Percentiles rank a stretch among this genome's conserved stretches.
phyloP scores from a whole-genome alignment of 495 filamentous ascomycete genomes.

The Penicillium flavigenum region DNA sequence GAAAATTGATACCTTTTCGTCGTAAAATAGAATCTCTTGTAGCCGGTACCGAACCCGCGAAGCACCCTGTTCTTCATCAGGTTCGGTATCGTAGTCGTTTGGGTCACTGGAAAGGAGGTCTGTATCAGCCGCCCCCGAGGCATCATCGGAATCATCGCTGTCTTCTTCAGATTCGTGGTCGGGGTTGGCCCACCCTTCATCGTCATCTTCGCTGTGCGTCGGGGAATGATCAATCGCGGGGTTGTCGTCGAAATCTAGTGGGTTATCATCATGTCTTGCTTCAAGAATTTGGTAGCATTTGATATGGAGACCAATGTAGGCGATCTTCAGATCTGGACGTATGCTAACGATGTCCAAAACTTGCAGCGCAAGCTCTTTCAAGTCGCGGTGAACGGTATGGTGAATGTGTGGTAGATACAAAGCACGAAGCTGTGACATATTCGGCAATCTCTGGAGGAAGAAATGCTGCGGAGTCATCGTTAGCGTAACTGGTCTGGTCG shows the following conservation, averaged over 20 bases:
- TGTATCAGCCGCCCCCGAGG: slow-evolving; percentile 45
- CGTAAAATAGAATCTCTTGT: slow-evolving; percentile 85
- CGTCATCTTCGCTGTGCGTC: slow-evolving; percentile 33
- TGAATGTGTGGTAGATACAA: slow-evolving; percentile 76
- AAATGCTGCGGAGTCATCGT: slow-evolving; percentile 61
- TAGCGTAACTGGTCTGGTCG: background rate
- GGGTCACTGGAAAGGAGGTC: slow-evolving; percentile 39
- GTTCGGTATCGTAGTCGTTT: slow-evolving; percentile 55
- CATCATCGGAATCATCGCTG: slow-evolving; percentile 48
- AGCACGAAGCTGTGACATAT: slow-evolving; percentile 70
- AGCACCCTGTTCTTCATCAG: slow-evolving; percentile 47
- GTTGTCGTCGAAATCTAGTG: slow-evolving; percentile 33
- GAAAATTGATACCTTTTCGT: slow-evolving; percentile 85
- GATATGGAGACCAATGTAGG: slow-evolving; percentile 73
- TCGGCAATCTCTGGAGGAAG: slow-evolving; percentile 80
- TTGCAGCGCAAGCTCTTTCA: slow-evolving; percentile 76
- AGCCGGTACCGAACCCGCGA: slow-evolving; percentile 61
- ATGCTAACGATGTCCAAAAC: slow-evolving; percentile 83
- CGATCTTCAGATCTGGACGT: slow-evolving; percentile 79
- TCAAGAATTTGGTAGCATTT: slow-evolving; percentile 94
- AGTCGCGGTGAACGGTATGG: slow-evolving; percentile 57
- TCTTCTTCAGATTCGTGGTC: slow-evolving; percentile 45
- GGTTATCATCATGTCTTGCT: slow-evolving; percentile 51
- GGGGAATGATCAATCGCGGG: slow-evolving; percentile 42
- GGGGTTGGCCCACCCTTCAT: slow-evolving; percentile 37